Evolutionary conservation across 2,329 filamentous ascomycete genomes (phyloP).

Genomic region (Pseudocercospora vitis): DNA sequence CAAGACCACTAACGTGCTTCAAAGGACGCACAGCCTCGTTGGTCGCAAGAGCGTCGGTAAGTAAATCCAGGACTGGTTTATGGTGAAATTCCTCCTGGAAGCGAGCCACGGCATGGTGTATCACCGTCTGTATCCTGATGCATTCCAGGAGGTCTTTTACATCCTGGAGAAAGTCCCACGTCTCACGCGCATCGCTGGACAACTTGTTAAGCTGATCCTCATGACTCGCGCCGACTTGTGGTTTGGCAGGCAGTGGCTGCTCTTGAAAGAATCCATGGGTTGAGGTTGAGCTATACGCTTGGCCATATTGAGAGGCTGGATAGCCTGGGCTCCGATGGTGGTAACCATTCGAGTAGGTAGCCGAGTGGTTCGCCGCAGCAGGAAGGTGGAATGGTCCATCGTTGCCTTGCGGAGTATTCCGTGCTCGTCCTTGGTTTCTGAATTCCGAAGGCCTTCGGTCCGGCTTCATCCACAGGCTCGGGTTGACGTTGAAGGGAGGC

Average conservation of each 20-base stretch:
- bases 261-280: not conserved
- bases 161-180: constrained; percentile 62
- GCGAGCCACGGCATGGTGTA: constrained; percentile 61
- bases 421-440: constrained; percentile 15
- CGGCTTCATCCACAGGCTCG: constrained; percentile 24
- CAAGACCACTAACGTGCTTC: constrained; percentile 47
- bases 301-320: constrained; percentile 3
- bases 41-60: constrained; percentile 47
- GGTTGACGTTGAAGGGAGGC: constrained; percentile 69
- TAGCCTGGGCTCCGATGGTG: constrained; percentile 13
- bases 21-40: constrained; percentile 44
- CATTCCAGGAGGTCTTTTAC: constrained; percentile 63
- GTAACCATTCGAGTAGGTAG: constrained; percentile 17
- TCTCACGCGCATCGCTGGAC: constrained; percentile 56
- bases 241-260: not conserved
- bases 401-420: constrained; percentile 22
- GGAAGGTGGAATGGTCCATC: constrained; percentile 6
- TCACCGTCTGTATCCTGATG: constrained; percentile 61
- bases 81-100: constrained; percentile 61
- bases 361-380: constrained; percentile 8
- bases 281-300: not conserved
- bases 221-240: constrained; percentile 10
- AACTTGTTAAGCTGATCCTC: constrained; percentile 39
- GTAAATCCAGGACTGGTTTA: constrained; percentile 59
- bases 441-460: constrained; percentile 22